Evolutionary conservation across 148 eudicot genomes (phyloP).

Genomic region (Diospyros lotus): DNA sequence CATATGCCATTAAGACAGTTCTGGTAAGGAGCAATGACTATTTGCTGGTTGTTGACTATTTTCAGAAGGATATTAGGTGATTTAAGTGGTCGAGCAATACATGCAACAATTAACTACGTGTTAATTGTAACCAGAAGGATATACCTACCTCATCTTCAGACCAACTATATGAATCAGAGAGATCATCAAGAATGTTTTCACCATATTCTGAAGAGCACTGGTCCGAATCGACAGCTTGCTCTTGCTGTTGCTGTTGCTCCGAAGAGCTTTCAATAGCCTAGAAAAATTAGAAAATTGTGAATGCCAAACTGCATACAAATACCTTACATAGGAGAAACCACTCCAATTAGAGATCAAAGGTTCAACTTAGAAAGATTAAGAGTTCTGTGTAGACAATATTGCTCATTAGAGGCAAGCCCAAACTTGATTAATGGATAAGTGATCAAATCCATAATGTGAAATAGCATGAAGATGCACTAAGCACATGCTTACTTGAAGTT

Average conservation of each 20-base stretch:
- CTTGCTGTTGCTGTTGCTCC: conserved; percentile 10
- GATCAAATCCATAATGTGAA: neutral
- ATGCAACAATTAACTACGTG: neutral
- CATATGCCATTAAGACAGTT: conserved; percentile 5
- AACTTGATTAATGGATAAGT: neutral
- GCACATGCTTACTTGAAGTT: neutral
- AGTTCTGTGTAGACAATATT: neutral
- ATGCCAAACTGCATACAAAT: neutral
- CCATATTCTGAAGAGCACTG: conserved; percentile 61
- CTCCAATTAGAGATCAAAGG: neutral
- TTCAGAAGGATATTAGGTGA: neutral
- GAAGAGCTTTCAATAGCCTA: conserved; percentile 49
- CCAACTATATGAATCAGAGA: conserved; percentile 53
- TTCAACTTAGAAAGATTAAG: conserved; percentile 6
- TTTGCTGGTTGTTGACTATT: conserved; percentile 1
- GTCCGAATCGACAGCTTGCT: conserved; percentile 34
- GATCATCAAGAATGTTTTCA: conserved; percentile 40
- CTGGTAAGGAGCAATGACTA: neutral
- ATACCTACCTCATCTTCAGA: conserved; percentile 44
- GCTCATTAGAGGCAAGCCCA: neutral
- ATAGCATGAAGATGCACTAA: neutral
- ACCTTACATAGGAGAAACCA: neutral
- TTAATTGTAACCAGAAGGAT: neutral
- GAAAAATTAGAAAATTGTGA: conserved; percentile 9
- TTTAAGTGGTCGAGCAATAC: conserved; percentile 2